A percentile compares a stretch with the other conserved stretches of the same genome.
Conservation (phyloP, 768 basidiomycete genomes). For the Panaeolus papilionaceus region DNA sequence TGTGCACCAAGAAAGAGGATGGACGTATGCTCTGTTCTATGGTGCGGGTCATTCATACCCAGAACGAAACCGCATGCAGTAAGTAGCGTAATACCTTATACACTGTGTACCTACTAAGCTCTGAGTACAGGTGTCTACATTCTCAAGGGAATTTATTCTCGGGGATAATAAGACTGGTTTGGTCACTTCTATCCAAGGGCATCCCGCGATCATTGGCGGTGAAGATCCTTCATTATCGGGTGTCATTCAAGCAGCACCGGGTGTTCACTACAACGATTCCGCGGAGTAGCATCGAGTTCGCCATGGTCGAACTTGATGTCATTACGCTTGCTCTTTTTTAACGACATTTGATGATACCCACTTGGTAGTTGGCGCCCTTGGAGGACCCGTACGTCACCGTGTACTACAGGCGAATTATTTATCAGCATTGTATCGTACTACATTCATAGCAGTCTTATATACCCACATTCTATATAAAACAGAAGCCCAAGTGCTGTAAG, state of each 20-base stretch:
- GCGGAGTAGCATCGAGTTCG: conserved; percentile 24
- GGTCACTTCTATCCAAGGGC: conserved; percentile 13
- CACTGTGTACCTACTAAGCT: conserved; percentile 10
- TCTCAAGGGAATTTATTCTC: conserved; percentile 71
- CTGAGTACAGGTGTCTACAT: conserved; percentile 56
- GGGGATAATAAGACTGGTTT: conserved; percentile 49
- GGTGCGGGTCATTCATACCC: conserved; percentile 49
- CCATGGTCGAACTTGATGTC: neutral
- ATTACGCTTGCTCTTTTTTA: neutral
- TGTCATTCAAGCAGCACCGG: conserved; percentile 59
- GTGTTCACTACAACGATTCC: conserved; percentile 60
- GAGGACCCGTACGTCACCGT: no score
- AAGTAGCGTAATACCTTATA: conserved; percentile 24
- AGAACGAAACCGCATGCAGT: conserved; percentile 42
- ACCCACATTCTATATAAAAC: no score
- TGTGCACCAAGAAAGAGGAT: conserved; percentile 76
- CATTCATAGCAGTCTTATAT: no score
- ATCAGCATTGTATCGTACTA: neutral
- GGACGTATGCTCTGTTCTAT: conserved; percentile 57
- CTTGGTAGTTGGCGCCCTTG: neutral
- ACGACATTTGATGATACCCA: neutral
- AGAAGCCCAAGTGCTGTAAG: no score
- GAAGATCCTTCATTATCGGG: conserved; percentile 51
- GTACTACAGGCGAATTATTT: neutral
- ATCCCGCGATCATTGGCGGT: conserved; percentile 48